Evolutionary conservation across 305 asterid species (phyloP).

Genomic region (Salvia sclarea): DNA sequence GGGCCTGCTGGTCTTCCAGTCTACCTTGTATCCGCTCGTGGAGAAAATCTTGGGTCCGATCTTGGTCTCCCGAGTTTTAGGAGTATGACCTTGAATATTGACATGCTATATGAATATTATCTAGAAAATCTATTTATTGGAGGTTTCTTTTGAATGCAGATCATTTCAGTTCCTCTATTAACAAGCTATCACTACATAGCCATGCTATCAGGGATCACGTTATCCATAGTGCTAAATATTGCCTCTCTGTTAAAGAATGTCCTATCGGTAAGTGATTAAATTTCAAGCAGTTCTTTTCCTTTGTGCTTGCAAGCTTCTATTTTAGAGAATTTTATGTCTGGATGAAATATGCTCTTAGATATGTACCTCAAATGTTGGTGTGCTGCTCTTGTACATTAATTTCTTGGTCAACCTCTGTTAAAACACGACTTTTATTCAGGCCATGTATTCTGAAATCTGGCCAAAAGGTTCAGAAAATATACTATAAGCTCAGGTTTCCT

Average conservation of each 20-base stretch:
- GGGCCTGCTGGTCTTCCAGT: slow-evolving; percentile 78
- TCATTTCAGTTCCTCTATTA: slow-evolving; percentile 62
- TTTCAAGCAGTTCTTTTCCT: background rate
- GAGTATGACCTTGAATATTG: slow-evolving; percentile 53
- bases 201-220: slow-evolving; percentile 69
- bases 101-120: background rate
- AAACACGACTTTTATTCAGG: no score
- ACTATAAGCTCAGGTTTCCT: no score
- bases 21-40: slow-evolving; percentile 54
- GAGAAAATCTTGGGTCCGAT: slow-evolving; percentile 75
- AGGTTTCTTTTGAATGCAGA: slow-evolving; percentile 43
- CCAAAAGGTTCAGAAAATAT: no score
- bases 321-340: background rate
- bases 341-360: background rate
- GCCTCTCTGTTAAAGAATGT: slow-evolving; percentile 67
- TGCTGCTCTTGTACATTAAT: no score
- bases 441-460: no score
- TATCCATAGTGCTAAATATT: slow-evolving; percentile 51
- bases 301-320: background rate
- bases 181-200: slow-evolving; percentile 82
- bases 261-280: slow-evolving; percentile 50
- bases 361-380: no score
- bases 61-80: slow-evolving; percentile 57
- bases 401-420: no score
- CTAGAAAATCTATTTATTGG: slow-evolving; percentile 14